Evolutionary conservation across 176 grass and related monocot species (phyloP), one percentile per base, ranked within the genome.

Genomic region (Triticum aestivum): DNA sequence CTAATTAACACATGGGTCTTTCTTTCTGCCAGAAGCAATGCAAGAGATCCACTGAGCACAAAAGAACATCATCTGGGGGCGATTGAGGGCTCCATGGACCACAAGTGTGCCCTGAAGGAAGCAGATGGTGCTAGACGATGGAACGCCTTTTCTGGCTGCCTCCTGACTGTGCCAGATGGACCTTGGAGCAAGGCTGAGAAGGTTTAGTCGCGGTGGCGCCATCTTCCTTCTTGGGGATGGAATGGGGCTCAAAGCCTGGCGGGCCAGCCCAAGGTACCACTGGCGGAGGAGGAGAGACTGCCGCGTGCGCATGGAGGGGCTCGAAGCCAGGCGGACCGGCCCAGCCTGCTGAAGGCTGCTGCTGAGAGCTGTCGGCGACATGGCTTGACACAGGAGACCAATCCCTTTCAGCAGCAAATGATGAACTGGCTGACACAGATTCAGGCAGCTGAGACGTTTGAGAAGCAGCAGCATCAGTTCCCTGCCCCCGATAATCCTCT

Each of bases 271-370:
- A 89, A 35, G 9, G 54, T 74, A 44, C 27, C 14, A 67, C 47
- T 9, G 72, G 42, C 42, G 42, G 42, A 44, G 42, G 10, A 44
- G 42, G 7, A 49, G 11, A 44, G 41, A 80, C 30, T 33, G 20
- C 13, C 49, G 49, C 49, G 6, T 52, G 49, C 44, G 44, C 44
- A 47, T 47, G 44, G 47, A 29, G 21, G 26, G 56, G 84, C 42
- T 85, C 84, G 69, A 90, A 94, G 61, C 83, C 89, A 69, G 87
- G 87, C 69, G 84, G 87, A 70, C 84, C 84, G 52, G 39, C 65
- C 87, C 89, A 87, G 69, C 21, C 69, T 74, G 41, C 27, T 21
- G 74, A 61, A 47, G 41, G 14, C 73, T 32, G 44, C 30, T 70
- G 64, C 63, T 49, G 84, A 85, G 78, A 77, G 79, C 20, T 33